These are phyloP conservation scores for Elsinoe arachidis DNA, from an alignment of 2,329 filamentous ascomycete genomes.

Conservation along the genomic window DNA sequence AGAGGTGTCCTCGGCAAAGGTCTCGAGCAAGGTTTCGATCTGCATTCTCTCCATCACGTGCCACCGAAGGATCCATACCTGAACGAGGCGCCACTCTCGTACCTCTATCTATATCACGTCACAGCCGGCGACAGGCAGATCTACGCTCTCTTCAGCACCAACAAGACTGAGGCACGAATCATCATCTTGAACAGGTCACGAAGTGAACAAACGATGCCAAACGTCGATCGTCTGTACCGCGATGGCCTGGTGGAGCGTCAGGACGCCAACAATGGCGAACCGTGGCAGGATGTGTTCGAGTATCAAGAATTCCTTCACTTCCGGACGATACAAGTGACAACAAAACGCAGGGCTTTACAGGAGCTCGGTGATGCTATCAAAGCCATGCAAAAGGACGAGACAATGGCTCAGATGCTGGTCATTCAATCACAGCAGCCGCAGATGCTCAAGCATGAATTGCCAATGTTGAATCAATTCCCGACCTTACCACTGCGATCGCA, in stretches of 20 bases:
- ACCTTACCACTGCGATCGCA: conserved; percentile 74
- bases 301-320: conserved; percentile 84
- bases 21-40: conserved; percentile 85
- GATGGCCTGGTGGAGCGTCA: conserved; percentile 62
- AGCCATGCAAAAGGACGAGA: conserved; percentile 80
- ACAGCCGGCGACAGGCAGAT: conserved; percentile 83
- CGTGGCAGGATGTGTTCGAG: conserved; percentile 71
- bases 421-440: conserved; percentile 82
- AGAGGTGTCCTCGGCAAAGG: conserved; percentile 86
- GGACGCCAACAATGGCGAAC: conserved; percentile 57
- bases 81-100: conserved; percentile 63
- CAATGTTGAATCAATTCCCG: conserved; percentile 74
- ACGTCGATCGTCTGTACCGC: conserved; percentile 77
- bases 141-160: conserved; percentile 86
- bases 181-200: conserved; percentile 77
- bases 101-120: conserved; percentile 89
- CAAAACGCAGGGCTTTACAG: conserved; percentile 76
- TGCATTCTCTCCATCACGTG: conserved; percentile 62
- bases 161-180: conserved; percentile 69
- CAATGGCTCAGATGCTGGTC: conserved; percentile 70
- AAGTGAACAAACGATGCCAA: conserved; percentile 79
- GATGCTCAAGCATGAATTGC: conserved; percentile 74
- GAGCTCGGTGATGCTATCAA: conserved; percentile 83
- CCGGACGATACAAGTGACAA: conserved; percentile 79
- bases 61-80: conserved; percentile 67